phyloP scores from a whole-genome alignment of 495 filamentous ascomycete genomes.

The Neurospora terricola region DNA sequence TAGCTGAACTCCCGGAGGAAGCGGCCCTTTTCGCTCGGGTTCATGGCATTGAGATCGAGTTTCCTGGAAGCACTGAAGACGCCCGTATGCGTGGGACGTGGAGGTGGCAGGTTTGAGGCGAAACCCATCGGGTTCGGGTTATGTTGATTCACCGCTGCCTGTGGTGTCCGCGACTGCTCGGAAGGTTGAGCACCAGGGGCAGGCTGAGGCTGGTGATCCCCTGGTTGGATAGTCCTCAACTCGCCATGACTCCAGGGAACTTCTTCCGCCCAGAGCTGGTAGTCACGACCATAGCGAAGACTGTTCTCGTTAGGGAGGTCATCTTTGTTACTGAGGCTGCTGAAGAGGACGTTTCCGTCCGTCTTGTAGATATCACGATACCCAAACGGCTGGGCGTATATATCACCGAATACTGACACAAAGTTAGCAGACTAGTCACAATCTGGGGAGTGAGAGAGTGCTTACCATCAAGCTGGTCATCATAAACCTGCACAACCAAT shows the following conservation, averaged over 20 bases:
- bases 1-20: constrained; percentile 12
- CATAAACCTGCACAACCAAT: background rate
- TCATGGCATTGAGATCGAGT: background rate
- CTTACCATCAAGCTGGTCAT: background rate
- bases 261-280: constrained; percentile 7
- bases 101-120: background rate
- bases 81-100: background rate
- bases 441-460: background rate
- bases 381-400: constrained; percentile 9
- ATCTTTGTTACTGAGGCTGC: background rate
- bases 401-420: background rate
- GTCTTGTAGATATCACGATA: constrained; percentile 15
- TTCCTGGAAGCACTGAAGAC: background rate
- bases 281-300: constrained; percentile 10
- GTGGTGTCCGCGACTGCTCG: background rate
- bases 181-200: background rate
- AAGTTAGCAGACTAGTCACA: background rate
- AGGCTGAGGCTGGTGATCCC: constrained; percentile 1
- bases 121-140: background rate
- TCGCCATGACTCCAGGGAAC: background rate
- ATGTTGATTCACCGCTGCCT: background rate
- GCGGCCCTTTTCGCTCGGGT: background rate
- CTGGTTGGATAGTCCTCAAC: constrained; percentile 5
- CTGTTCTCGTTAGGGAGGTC: background rate
- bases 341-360: background rate